Base-by-base conservation (phyloP, 768 basidiomycete genomes). In the Lentinula lateritia region DNA sequence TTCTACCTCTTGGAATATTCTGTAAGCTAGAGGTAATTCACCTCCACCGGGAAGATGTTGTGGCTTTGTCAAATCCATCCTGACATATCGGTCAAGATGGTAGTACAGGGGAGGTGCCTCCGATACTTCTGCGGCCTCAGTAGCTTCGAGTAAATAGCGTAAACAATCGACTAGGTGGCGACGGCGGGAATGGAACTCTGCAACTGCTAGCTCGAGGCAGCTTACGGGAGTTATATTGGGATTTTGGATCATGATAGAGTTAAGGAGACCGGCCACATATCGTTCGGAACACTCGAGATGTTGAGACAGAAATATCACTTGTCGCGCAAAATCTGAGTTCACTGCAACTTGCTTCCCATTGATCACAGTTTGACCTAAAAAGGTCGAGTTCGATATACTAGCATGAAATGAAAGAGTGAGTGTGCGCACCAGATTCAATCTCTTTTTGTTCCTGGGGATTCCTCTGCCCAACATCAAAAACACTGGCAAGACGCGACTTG, bases 261-360 rank as follows among this genome's bases (percentile, higher is more conserved):
- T 84, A 50, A 93, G 76, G 16, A 93, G 81, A 20, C 78, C 78
- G 4, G 93, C 90, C 55, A 87, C 75, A 72, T 90, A 86, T 66
- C 87, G 84, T 75, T 96, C 94, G 12, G 94, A 95, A 65, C 86
- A 86, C 67, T 84, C 80, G 58, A 97, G 86, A 59, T 92, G 85
- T 68, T 90, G 85, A 0, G 94, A 85, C 60, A 95, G 83, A 72
- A 92, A 90, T 60, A 90, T 71, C 60, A 81, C 84, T 71, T 92
- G 92, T 54, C 83, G 84, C 13, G 85, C 86, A 72, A 94, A 93
- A 69, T 94, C 89, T 13, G 83, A 72, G 70, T 92, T 93, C 65
- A 95, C 81, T 0, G 86, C 84, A 39, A 88, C 78, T n/a, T 84
- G 76, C 66, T 81, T 83, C 35, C 89, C 86, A 61, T 88, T 78